These are phyloP conservation scores for Schoenoplectus tabernaemontani DNA, from an alignment of 202 grass and related monocot genomes.

Conservation along the genomic window DNA sequence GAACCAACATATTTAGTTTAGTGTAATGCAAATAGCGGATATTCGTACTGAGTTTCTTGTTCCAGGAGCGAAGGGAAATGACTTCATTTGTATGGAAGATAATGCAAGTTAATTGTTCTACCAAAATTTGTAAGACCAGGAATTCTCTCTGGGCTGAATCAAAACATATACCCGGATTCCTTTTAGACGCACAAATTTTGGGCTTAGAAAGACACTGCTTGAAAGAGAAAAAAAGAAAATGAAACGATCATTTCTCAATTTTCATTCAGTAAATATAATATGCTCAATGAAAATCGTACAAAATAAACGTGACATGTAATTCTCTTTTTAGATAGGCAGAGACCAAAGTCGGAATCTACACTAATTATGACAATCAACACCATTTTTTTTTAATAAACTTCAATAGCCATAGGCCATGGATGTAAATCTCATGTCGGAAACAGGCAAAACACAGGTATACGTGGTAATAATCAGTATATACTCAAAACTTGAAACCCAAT, in stretches of 20 bases:
- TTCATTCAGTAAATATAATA: too few relatives aligned
- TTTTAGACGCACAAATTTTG: neutral
- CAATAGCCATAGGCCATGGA: neutral
- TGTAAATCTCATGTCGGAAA: neutral
- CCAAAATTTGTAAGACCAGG: too few relatives aligned
- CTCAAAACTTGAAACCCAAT: constrained; percentile 7
- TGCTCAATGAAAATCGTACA: neutral
- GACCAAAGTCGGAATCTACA: neutral
- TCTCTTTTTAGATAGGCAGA: neutral
- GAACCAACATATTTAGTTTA: too few relatives aligned
- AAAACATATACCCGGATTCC: neutral
- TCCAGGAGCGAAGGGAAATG: too few relatives aligned
- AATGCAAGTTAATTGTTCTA: too few relatives aligned
- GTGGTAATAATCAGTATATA: neutral
- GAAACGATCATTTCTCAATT: neutral
- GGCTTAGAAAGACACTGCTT: neutral
- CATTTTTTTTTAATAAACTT: neutral
- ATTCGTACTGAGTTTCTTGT: too few relatives aligned
- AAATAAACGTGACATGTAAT: neutral
- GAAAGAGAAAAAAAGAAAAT: neutral
- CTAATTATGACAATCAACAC: neutral
- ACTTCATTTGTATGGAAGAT: too few relatives aligned
- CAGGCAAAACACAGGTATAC: neutral
- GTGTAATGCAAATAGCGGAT: too few relatives aligned
- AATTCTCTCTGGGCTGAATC: too few relatives aligned